Conservation (phyloP, 2,329 filamentous ascomycete species). For the Colletotrichum acutatum region DNA sequence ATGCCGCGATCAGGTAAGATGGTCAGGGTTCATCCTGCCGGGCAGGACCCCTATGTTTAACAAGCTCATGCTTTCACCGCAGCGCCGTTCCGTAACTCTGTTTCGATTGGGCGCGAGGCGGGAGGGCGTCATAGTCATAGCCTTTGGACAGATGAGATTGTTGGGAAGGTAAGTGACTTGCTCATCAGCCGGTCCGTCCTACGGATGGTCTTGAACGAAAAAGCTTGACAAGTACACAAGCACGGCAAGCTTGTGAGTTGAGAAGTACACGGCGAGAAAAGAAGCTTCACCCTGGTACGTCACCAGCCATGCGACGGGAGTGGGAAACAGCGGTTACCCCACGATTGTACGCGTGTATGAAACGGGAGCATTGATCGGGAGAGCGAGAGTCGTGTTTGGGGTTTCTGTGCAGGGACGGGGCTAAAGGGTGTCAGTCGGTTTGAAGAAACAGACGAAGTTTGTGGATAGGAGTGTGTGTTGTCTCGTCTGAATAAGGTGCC, state of each 20-base stretch:
- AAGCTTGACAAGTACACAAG: not conserved
- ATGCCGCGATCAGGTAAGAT: not conserved
- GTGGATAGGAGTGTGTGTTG: not conserved
- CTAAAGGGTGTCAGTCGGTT: constrained; percentile 1
- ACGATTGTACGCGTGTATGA: constrained; percentile 19
- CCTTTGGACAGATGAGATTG: not conserved
- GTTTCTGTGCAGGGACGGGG: constrained; percentile 23
- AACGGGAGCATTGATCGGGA: constrained; percentile 35
- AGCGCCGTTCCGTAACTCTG: not conserved
- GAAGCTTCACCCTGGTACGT: constrained; percentile 10
- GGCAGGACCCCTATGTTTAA: constrained; percentile 15
- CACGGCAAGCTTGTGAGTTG: not conserved
- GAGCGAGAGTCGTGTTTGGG: constrained; percentile 28
- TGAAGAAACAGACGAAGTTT: not conserved
- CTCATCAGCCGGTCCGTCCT: not conserved
- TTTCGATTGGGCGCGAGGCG: not conserved
- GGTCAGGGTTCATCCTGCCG: constrained; percentile 19
- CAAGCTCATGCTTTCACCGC: constrained; percentile 2
- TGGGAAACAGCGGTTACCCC: constrained; percentile 3
- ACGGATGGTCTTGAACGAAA: not conserved
- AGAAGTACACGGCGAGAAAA: not conserved
- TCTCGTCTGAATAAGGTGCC: not conserved
- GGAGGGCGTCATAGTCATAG: not conserved
- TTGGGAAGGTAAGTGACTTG: not conserved
- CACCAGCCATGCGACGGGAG: constrained; percentile 4